phyloP scores from a whole-genome alignment of 352 stramenopile genomes.

The Phytopythium mirpurense region DNA sequence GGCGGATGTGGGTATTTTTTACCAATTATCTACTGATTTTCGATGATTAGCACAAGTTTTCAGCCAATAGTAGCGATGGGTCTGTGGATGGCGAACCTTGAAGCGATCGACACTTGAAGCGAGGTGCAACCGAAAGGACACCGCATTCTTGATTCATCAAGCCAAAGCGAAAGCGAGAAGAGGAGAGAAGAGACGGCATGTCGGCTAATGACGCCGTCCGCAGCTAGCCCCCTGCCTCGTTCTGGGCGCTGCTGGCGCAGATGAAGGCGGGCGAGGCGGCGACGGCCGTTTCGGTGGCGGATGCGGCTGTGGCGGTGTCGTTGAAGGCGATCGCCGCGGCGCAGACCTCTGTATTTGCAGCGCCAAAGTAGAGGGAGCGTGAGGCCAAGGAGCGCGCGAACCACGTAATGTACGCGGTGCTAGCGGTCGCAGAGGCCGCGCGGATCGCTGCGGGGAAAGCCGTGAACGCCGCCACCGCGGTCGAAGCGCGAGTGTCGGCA shows the following conservation, averaged over 20 bases:
- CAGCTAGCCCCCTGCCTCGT: not conserved
- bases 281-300: not conserved
- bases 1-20: too few relatives aligned
- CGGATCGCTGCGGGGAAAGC: not conserved
- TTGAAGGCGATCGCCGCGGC: not conserved
- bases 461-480: not conserved
- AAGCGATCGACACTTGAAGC: not conserved
- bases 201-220: not conserved
- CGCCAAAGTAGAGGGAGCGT: not conserved
- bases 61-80: not conserved
- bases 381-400: not conserved
- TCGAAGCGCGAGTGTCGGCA: not conserved
- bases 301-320: not conserved
- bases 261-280: not conserved
- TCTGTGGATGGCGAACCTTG: too few relatives aligned
- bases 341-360: not conserved
- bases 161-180: not conserved
- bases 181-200: not conserved
- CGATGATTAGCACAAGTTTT: not conserved
- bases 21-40: not conserved
- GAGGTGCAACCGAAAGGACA: slow-evolving; percentile 1
- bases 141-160: too few relatives aligned
- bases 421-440: not conserved
- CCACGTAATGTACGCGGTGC: not conserved
- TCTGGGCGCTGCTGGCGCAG: not conserved